These are phyloP conservation scores for Edaphochlamys debaryana DNA, from an alignment of 139 green algal genomes.

Conservation along the genomic window DNA sequence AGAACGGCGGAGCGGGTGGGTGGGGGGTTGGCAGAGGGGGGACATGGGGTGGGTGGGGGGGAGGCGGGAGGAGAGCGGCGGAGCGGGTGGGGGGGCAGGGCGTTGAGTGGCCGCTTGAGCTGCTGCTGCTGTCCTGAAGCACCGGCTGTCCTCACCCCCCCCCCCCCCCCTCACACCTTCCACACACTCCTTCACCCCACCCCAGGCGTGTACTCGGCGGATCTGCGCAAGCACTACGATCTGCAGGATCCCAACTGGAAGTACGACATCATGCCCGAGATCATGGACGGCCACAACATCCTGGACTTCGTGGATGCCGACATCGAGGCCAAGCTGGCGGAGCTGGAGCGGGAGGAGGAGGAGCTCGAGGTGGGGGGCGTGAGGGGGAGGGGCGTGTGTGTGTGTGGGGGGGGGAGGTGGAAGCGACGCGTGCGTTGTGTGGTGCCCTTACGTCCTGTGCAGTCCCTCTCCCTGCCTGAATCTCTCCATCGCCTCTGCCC, in stretches of 20 bases:
- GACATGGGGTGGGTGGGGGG: background rate
- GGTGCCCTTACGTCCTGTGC: too few species aligned
- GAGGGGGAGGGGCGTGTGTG: background rate
- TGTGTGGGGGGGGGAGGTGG: too few species aligned
- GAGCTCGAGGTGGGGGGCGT: slow-evolving; percentile 48
- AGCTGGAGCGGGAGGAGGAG: slow-evolving; percentile 90
- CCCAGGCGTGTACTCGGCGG: slow-evolving; percentile 91
- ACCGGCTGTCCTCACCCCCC: background rate
- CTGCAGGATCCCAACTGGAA: slow-evolving; percentile 87
- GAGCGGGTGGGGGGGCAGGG: too few species aligned
- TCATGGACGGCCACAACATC: slow-evolving; percentile 97
- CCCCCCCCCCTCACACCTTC: background rate
- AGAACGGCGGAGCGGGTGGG: background rate
- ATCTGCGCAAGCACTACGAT: slow-evolving; percentile 90
- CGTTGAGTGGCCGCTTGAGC: background rate
- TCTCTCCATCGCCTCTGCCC: too few species aligned
- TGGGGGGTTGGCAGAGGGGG: background rate
- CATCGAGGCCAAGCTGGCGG: slow-evolving; percentile 94
- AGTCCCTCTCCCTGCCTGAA: too few species aligned
- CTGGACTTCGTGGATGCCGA: slow-evolving; percentile 98
- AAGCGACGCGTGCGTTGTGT: too few species aligned
- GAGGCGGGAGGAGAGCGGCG: too few species aligned
- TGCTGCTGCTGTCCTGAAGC: background rate
- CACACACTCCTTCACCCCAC: too few species aligned
- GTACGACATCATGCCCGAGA: slow-evolving; percentile 98